Evolutionary conservation across 805 yeast genomes (phyloP), one percentile per base, ranked within the genome.

Genomic region (Yamadazyma tumulicola): DNA sequence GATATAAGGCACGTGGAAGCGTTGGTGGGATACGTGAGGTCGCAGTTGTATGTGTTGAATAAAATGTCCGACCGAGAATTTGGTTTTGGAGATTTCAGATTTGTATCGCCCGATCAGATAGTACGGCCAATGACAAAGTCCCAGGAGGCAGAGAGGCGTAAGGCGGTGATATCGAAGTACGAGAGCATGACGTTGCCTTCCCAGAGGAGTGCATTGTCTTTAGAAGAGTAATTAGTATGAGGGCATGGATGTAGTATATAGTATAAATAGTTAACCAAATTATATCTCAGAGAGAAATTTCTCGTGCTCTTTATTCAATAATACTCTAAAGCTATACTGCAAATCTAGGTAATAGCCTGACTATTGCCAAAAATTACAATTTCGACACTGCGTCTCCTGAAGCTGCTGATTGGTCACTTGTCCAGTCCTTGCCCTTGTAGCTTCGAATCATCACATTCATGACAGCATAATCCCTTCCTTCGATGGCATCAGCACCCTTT

Each of bases 21-120:
- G 10, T 69, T 85, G 47, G 85, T 89, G n/a, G 85, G 86, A 44
- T 93, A 91, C 54, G 81, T 87, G 18, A 79, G 97, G 57, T 81
- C 85, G 48, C 96, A 93, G 55, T 64, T 93, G 32, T 93, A 89
- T 54, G 91, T 93, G 11, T 66, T 93, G 51, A 83, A 83, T 54
- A 80, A 81, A 55, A 77, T 87, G 71, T 75, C 87, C 20, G 98
- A 93, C 57, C 73, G 95, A 48, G 96, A 91, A 47, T 91, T 93
- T 66, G 96, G 94, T 1, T 77, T 85, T 47, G 98, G 98, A 20
- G 77, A 80, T 48, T 88, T 89, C 59, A 72, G 71, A 37, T 93
- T 93, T 61, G 83, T 86, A 25, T 78, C 89, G 8, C 95, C 96
- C 9, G 77, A 81, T 55, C 79, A 79, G 54, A 74, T 81, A 4